Percentiles rank a stretch among this genome's conserved stretches.
Evolutionary conservation across 2,329 filamentous ascomycete genomes (phyloP).

Genomic region (Magnaporthales sp.): DNA sequence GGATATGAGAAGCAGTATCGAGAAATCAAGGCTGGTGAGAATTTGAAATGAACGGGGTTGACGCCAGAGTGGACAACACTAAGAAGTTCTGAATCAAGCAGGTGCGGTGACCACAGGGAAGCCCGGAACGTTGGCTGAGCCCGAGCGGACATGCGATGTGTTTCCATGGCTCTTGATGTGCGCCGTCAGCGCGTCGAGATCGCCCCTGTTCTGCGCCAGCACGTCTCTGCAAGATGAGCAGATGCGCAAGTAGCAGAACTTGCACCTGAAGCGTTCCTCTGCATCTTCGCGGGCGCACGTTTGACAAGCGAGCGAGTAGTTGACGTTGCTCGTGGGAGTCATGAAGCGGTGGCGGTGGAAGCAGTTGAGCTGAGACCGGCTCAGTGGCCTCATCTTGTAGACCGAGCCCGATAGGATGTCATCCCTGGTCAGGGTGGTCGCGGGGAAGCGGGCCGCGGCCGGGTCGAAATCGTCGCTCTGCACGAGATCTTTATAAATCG

Average conservation of each 20-base stretch:
- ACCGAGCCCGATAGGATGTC: conserved; percentile 13
- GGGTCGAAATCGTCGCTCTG: conserved; percentile 5
- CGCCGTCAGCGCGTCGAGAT: conserved; percentile 33
- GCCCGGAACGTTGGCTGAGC: neutral
- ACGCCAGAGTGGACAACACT: neutral
- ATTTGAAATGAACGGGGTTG: neutral
- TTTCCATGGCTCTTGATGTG: conserved; percentile 9
- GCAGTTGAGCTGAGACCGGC: conserved; percentile 32
- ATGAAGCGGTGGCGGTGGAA: conserved; percentile 38
- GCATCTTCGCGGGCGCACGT: conserved; percentile 37
- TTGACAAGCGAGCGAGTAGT: conserved; percentile 45
- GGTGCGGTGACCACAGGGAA: neutral
- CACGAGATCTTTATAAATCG: conserved; percentile 3
- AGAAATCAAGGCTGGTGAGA: neutral
- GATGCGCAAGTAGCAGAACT: conserved; percentile 42
- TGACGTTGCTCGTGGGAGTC: conserved; percentile 36
- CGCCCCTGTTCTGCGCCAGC: conserved; percentile 30
- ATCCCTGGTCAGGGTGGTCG: conserved; percentile 18
- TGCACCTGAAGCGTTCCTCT: conserved; percentile 36
- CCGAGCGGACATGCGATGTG: neutral
- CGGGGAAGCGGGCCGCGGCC: conserved; percentile 7
- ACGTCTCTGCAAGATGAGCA: conserved; percentile 37
- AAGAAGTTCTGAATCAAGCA: neutral
- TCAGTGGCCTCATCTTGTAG: conserved; percentile 32
- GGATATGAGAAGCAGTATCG: no score